Conservation (phyloP, 2,329 filamentous ascomycete genomes). For the Daldinia sp. region DNA sequence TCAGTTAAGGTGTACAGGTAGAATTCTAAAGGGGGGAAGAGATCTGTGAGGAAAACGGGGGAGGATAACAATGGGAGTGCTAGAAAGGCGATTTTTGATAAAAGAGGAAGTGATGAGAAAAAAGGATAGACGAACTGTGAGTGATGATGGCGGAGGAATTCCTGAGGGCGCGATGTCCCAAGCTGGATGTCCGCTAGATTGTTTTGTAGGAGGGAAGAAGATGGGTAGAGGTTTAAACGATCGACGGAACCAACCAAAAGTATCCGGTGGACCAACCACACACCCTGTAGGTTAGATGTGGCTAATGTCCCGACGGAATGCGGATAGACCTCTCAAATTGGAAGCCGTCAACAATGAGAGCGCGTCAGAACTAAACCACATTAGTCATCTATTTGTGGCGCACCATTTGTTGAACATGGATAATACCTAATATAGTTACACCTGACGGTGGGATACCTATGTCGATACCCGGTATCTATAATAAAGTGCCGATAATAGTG, state of each 20-base stretch:
- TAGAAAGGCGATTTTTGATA: conserved; percentile 32
- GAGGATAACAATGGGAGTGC: conserved; percentile 31
- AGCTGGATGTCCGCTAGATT: conserved; percentile 34
- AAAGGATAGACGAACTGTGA: conserved; percentile 49
- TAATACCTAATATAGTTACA: neutral
- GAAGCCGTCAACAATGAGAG: neutral
- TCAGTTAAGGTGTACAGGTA: conserved; percentile 16
- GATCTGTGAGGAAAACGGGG: conserved; percentile 34
- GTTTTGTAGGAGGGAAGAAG: conserved; percentile 20
- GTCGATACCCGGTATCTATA: too few species aligned
- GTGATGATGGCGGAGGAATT: conserved; percentile 24
- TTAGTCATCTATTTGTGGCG: neutral
- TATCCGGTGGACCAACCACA: neutral
- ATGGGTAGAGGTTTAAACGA: conserved; percentile 2
- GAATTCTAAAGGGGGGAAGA: conserved; percentile 16
- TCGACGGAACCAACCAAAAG: neutral
- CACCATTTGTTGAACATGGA: neutral
- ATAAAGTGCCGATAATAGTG: neutral
- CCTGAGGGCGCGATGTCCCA: conserved; percentile 37
- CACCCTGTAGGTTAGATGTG: neutral
- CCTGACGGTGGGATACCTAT: neutral
- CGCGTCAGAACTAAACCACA: neutral
- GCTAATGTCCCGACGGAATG: neutral
- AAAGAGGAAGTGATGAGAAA: conserved; percentile 35
- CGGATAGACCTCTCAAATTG: too few species aligned